These are phyloP conservation scores for Russula earlei DNA, from an alignment of 768 basidiomycete species.

Conservation along the genomic window DNA sequence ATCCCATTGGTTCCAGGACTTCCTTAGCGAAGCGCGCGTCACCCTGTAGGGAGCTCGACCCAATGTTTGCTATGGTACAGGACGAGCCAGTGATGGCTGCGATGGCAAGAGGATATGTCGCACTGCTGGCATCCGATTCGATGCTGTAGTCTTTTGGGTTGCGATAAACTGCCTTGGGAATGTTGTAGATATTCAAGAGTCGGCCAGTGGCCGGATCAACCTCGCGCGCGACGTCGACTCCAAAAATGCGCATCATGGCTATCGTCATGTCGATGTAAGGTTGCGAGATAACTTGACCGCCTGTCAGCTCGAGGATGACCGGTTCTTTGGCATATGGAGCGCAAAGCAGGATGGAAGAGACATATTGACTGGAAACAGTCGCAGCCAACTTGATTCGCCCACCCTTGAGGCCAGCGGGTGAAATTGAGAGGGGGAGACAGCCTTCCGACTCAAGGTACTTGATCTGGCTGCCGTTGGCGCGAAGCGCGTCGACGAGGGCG, in stretches of 20 bases:
- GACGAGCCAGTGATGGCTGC: conserved; percentile 96
- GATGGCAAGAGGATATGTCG: conserved; percentile 94
- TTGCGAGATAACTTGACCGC: conserved; percentile 94
- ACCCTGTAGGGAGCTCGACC: conserved; percentile 86
- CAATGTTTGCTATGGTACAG: conserved; percentile 91
- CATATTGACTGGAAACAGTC: conserved; percentile 95
- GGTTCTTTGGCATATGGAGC: conserved; percentile 84
- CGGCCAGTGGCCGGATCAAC: conserved; percentile 50
- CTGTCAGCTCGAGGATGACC: conserved; percentile 83
- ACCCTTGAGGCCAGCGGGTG: conserved; percentile 74
- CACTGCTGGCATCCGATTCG: conserved; percentile 91
- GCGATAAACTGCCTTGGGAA: conserved; percentile 68
- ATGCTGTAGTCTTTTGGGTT: conserved; percentile 81
- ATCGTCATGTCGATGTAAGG: conserved; percentile 99
- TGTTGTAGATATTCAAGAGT: conserved; percentile 71
- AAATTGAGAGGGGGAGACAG: conserved; percentile 82
- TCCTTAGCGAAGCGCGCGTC: conserved; percentile 92
- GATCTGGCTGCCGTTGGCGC: conserved; percentile 70
- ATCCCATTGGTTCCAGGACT: conserved; percentile 93
- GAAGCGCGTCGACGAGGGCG: conserved; percentile 84
- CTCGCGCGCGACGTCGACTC: conserved; percentile 63
- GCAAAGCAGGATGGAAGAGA: conserved; percentile 92
- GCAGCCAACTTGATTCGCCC: conserved; percentile 81
- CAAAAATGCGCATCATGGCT: conserved; percentile 94
- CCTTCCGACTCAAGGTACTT: conserved; percentile 71